Evolutionary conservation across 345 rosid genomes (phyloP), one percentile per base, ranked within the genome.

Genomic region (Lepidium didymum): DNA sequence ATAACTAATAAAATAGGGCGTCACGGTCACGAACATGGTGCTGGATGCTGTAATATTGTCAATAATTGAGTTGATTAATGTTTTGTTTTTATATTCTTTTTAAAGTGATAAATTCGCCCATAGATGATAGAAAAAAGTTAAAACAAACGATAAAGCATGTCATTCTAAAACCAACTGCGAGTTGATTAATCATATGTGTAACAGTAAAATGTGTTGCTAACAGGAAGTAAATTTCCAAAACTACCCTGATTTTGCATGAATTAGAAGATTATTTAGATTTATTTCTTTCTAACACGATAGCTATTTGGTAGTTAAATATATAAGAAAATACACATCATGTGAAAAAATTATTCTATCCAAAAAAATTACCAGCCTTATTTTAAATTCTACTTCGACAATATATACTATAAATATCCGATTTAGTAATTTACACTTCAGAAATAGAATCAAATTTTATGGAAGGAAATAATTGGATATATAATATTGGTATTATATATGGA

Each of bases 1-100:
- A 14, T 41, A 52, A 44, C 54, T 5, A 18, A 16, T 23, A 18
- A 18, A 62, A 41, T 52, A 21, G 40, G 54, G 23, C 47, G 55
- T 62, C 63, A 18, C 56, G 25, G 25, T 45, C 69, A 71, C 35
- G 63, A 62, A 55, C 75, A 71, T 63, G 64, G 63, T 63, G 63
- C 50, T 43, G 54, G 38, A 71, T 62, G 56, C 63, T 71, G 68
- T 70, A 41, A 52, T 43, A 34, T 62, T 42, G 33, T 54, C 69
- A 71, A 71, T 71, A 54, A 71, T 62, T 25, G 69, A 62, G 56
- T 23, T 44, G 16, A 35, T 71, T 29, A 29, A 13, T 62, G 56
- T 43, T 18, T 64, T 53, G 8, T 4, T 52, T 45, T 36, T 18
- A 29, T 37, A 16, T 6, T 8, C 8, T 15, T 18, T 41, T 29